Evolutionary conservation across 1,284 basidiomycete genomes (phyloP).

Genomic region (Ceratobasidium sp.): DNA sequence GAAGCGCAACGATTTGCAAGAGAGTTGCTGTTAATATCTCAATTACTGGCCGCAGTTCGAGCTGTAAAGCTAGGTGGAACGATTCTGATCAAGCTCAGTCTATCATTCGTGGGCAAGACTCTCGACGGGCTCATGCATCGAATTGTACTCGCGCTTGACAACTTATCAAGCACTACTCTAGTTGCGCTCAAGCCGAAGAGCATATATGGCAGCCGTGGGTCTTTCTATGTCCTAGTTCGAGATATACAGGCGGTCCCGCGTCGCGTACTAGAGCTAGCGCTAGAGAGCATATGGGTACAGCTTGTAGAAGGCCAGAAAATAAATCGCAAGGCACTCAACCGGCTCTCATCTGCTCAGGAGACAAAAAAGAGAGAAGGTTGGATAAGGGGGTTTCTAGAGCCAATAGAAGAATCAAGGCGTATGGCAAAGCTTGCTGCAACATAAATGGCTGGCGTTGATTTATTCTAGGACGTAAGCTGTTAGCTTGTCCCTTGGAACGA

Average conservation of each 20-base stretch:
- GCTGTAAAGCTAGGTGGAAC: constrained; percentile 55
- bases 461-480: neutral
- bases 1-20: constrained; percentile 49
- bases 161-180: constrained; percentile 44
- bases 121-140: constrained; percentile 32
- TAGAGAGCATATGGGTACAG: constrained; percentile 33
- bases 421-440: neutral
- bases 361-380: constrained; percentile 5
- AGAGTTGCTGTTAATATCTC: constrained; percentile 54
- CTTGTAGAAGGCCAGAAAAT: constrained; percentile 8
- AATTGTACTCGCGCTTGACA: constrained; percentile 51
- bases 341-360: constrained; percentile 6
- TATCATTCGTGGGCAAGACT: constrained; percentile 54
- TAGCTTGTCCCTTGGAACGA: neutral
- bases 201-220: constrained; percentile 54
- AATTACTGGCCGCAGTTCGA: constrained; percentile 56
- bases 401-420: constrained; percentile 21
- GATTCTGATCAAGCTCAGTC: constrained; percentile 57
- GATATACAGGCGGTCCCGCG: constrained; percentile 43
- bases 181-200: constrained; percentile 54
- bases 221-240: constrained; percentile 56
- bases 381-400: constrained; percentile 13
- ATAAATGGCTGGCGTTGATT: neutral
- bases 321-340: constrained; percentile 16
- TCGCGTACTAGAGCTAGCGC: constrained; percentile 16